Evolutionary conservation across 805 yeast genomes (phyloP), one percentile per base, ranked within the genome.

Genomic region (Metschnikowia picachoensis): DNA sequence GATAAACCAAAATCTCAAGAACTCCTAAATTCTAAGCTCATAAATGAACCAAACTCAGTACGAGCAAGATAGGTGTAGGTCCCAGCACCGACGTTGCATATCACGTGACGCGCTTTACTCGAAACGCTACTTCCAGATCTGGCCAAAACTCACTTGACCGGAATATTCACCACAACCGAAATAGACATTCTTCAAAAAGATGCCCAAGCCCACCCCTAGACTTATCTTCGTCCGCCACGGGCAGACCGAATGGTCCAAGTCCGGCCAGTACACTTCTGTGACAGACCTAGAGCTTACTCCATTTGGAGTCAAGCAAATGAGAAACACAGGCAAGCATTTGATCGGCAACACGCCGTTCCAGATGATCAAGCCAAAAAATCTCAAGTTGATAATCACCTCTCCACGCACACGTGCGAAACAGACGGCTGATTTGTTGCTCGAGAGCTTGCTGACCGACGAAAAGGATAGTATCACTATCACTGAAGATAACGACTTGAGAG

Each of bases 181-280:
- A 20, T 20, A 20, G 25, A 20, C 25, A 20, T 7, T 5, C 25
- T 1, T 20, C 4, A 7, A 20, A 20, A 20, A 20, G 1, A 52
- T 50, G 54, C 46, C 46, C 7, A 50, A 52, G 32, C 54, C 50
- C 13, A 74, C 86, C 11, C 91, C 91, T 29, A 76, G 91, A 64
- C 77, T 85, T 41, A 74, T 85, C 25, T 79, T 85, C 53, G 77
- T 85, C 41, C 88, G 94, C 62, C 94, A 86, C 56, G 92, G 92
- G 56, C 96, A 91, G 70, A 91, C 98, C 2, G 95, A 84, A 65
- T 91, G 98, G 98, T 91, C 97, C 38, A 83, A 86, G 59, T 77
- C 90, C 2, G 98, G 98, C 25, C 96, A 88, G 63, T 85, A 87
- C 68, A 92, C 98, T 4, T 88, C 97, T 2, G 54, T 73, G 36